phyloP scores from a whole-genome alignment of 2,329 filamentous ascomycete genomes.

The Pezicula carpinea region DNA sequence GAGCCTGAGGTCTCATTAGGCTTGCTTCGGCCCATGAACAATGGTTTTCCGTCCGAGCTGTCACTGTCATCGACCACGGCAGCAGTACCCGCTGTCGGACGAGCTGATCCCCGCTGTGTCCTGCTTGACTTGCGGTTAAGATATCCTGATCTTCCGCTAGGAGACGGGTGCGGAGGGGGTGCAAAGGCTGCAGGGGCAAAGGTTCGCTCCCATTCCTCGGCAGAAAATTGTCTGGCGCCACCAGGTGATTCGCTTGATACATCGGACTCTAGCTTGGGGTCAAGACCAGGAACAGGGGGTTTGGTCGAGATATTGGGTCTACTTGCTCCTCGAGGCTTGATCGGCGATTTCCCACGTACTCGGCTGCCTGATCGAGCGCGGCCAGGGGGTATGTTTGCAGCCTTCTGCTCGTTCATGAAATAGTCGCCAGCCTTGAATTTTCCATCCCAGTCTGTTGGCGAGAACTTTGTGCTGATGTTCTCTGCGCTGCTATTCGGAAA shows the following conservation, averaged over 20 bases:
- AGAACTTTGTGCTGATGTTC: slow-evolving; percentile 59
- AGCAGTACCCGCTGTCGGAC: slow-evolving; percentile 24
- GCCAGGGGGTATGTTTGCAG: slow-evolving; percentile 7
- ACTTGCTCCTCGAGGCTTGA: slow-evolving; percentile 17
- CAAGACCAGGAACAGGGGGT: slow-evolving; percentile 4
- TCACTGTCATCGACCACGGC: slow-evolving; percentile 23
- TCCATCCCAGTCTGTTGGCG: slow-evolving; percentile 40
- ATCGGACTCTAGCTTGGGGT: slow-evolving; percentile 12
- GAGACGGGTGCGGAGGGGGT: slow-evolving; percentile 12
- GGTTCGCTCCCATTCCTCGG: slow-evolving; percentile 24
- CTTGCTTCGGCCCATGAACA: slow-evolving; percentile 14
- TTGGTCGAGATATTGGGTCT: slow-evolving; percentile 12
- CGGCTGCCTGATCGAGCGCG: slow-evolving; percentile 23
- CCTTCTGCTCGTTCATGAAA: slow-evolving; percentile 21
- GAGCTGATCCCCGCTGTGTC: slow-evolving; percentile 16
- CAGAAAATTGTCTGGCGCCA: slow-evolving; percentile 23
- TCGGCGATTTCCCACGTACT: slow-evolving; percentile 25
- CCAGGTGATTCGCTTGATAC: slow-evolving; percentile 21
- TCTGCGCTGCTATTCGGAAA: slow-evolving; percentile 51
- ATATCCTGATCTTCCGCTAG: slow-evolving; percentile 5
- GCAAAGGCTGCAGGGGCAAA: slow-evolving; percentile 29
- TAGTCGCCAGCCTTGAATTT: slow-evolving; percentile 29
- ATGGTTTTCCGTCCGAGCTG: slow-evolving; percentile 21
- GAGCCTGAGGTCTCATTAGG: neutral
- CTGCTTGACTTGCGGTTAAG: slow-evolving; percentile 11